Evolutionary conservation across 306 rosid genomes (phyloP).

Genomic region (Sicyos baderoa): DNA sequence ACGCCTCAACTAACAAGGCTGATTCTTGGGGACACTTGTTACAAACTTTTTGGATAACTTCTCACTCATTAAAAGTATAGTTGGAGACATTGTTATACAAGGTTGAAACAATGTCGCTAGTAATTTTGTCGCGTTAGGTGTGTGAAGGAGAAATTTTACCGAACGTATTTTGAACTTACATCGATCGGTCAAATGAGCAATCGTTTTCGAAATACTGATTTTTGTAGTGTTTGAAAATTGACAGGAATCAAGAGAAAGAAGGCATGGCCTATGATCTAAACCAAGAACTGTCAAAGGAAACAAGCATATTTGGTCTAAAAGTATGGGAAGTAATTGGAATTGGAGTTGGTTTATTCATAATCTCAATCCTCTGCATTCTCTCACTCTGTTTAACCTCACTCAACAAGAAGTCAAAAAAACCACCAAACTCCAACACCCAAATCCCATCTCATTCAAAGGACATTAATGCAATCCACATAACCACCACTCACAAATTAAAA

Average conservation of each 20-base stretch:
- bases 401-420: constrained; percentile 63
- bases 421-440: constrained; percentile 35
- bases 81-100: too few species aligned
- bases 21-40: too few species aligned
- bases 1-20: too few species aligned
- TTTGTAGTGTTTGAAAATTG: not conserved
- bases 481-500: constrained; percentile 58
- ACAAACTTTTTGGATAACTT: too few species aligned
- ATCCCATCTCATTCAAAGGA: constrained; percentile 87
- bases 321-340: constrained; percentile 87
- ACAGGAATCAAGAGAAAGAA: constrained; percentile 33
- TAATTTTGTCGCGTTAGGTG: not conserved
- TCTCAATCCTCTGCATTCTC: constrained; percentile 53
- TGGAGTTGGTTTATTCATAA: constrained; percentile 60
- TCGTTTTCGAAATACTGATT: not conserved
- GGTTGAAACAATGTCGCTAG: too few species aligned
- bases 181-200: too few species aligned
- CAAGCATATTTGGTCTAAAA: constrained; percentile 49
- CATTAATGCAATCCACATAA: constrained; percentile 49
- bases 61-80: too few species aligned
- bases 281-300: constrained; percentile 59
- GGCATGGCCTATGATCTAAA: constrained; percentile 58
- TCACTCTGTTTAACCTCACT: constrained; percentile 65
- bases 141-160: too few species aligned
- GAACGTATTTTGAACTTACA: too few species aligned